phyloP scores from a whole-genome alignment of 345 rosid genomes.

The Citropsis articulata region DNA sequence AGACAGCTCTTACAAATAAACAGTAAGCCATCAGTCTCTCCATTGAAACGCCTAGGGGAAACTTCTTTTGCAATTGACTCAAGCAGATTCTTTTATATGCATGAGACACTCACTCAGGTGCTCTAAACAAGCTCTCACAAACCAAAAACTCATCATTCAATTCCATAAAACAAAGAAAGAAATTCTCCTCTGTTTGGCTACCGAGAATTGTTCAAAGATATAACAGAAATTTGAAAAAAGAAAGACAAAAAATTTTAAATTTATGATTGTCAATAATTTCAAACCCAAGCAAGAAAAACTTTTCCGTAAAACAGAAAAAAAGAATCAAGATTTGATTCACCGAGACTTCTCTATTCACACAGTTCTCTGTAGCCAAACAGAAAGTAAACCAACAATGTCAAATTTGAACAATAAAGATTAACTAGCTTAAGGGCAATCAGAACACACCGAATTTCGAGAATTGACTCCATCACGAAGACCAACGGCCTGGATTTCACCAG shows the following conservation, averaged over 20 bases:
- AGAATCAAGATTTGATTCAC: neutral
- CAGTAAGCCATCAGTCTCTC: constrained; percentile 78
- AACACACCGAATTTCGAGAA: constrained; percentile 65
- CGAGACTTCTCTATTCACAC: neutral
- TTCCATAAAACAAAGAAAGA: constrained; percentile 3
- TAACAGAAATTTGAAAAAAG: neutral
- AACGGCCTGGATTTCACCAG: constrained; percentile 31
- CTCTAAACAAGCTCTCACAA: constrained; percentile 54
- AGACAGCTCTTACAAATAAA: constrained; percentile 85
- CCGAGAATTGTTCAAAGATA: constrained; percentile 24
- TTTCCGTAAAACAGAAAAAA: neutral
- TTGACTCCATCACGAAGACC: constrained; percentile 25
- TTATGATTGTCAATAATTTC: neutral
- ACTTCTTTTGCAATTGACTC: constrained; percentile 61
- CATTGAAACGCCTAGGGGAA: constrained; percentile 56
- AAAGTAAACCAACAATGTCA: constrained; percentile 5
- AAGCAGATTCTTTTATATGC: constrained; percentile 58
- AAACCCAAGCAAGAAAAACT: neutral
- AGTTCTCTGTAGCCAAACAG: constrained; percentile 34
- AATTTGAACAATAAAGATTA: neutral
- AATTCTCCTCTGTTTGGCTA: constrained; percentile 22
- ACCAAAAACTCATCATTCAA: constrained; percentile 34
- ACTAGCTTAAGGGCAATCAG: constrained; percentile 27
- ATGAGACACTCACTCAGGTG: constrained; percentile 49
- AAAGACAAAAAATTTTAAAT: neutral